Conservation (phyloP, 176 grass and related monocot genomes). For the Rhynchospora breviuscula region DNA sequence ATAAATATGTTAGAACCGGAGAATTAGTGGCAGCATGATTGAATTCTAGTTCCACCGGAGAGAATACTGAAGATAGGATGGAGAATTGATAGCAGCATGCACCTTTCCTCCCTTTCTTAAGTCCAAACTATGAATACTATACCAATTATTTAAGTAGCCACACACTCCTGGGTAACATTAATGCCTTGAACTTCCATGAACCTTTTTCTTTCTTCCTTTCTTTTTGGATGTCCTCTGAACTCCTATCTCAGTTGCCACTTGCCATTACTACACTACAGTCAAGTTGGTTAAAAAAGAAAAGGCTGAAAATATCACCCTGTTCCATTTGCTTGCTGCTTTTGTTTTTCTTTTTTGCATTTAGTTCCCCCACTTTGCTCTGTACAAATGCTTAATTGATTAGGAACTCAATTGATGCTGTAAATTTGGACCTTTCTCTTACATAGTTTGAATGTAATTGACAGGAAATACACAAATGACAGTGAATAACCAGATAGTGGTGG, state of each 20-base stretch:
- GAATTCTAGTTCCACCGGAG: no score
- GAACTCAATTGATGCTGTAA: background rate
- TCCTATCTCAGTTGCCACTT: background rate
- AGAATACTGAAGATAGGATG: no score
- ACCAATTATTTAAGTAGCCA: no score
- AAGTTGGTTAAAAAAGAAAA: no score
- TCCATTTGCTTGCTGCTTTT: background rate
- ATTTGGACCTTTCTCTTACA: background rate
- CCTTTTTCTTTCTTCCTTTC: no score
- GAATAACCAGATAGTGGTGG: slow-evolving; percentile 90
- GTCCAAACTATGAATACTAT: no score
- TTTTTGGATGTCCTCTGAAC: background rate
- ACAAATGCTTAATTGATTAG: background rate
- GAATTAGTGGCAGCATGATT: no score
- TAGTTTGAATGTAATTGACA: slow-evolving; percentile 27
- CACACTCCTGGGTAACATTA: no score
- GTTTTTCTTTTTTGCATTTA: background rate
- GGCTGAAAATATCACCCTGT: background rate
- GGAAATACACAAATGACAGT: slow-evolving; percentile 98
- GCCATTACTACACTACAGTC: background rate
- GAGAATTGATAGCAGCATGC: no score
- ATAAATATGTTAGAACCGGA: no score
- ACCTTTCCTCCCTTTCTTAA: no score
- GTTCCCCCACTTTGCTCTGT: background rate
- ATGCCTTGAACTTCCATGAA: no score